Base-by-base conservation (phyloP, 495 filamentous ascomycete genomes). In the Rhypophila decipiens region DNA sequence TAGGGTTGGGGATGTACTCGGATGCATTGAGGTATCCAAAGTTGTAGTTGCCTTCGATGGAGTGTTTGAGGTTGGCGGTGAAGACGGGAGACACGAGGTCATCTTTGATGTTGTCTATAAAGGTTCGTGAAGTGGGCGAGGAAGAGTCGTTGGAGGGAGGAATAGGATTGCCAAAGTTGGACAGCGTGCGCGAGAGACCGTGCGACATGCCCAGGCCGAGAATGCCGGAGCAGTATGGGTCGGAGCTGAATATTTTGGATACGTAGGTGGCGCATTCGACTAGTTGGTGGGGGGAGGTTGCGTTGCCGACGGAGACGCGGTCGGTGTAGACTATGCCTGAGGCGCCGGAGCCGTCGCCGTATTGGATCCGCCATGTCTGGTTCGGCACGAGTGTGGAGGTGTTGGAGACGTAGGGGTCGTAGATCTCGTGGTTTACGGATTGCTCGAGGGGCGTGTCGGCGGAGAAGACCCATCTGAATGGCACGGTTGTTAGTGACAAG, bases 191-290 rank as follows among this genome's bases (percentile, higher is more conserved):
- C 1, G 75, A 81, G 67, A 86, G 88, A 59, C 87, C 74, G 22
- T 56, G 67, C 61, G 76, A 79, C 65, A 86, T 85, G 5, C 78
- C 79, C n/a, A 88, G 69, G 24, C 85, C 85, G n/a, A 89, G 70
- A 20, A 89, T 71, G 24, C 85, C 85, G 46, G 85, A 82, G 56
- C 71, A 78, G 53, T 73, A 63, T 44, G 67, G 69, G 51, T 86
- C 79, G 27, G 68, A 24, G 15, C 62, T 54, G 69, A 88, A 89
- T 33, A 72, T 44, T 37, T 51, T 17, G 35, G 80, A 85, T 60
- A 89, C 74, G 13, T 57, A 58, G 10, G 68, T 66, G 22, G 85
- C 85, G 29, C 79, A 73, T 60, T 86, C 84, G 36, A 89, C 78
- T 41, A 78, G 80, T 63, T 87, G 85, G 23, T 55, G 58, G 3